Conservation (phyloP, 345 rosid species). For the Gossypium arboreum region DNA sequence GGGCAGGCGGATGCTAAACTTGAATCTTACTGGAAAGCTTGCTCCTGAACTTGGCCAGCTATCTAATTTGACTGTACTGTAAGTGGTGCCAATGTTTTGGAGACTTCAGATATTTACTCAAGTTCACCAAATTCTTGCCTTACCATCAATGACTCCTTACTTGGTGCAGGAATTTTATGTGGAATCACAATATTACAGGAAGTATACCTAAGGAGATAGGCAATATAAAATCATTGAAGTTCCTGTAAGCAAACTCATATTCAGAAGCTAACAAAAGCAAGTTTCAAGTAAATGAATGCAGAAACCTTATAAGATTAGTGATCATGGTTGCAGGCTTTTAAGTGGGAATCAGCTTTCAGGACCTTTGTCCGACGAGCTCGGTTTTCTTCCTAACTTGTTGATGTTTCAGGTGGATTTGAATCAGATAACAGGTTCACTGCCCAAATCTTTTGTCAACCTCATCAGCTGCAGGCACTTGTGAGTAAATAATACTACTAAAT, state of each 20-base stretch:
- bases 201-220: constrained; percentile 42
- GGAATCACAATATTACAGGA: constrained; percentile 37
- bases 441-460: constrained; percentile 36
- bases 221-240: constrained; percentile 29
- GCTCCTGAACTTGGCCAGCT: constrained; percentile 38
- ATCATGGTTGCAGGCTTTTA: constrained; percentile 32
- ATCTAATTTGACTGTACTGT: constrained; percentile 28
- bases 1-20: constrained; percentile 57
- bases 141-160: neutral
- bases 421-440: constrained; percentile 34
- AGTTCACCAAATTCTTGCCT: neutral
- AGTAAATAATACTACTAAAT: constrained; percentile 11
- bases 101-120: neutral
- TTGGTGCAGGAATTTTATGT: constrained; percentile 41
- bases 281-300: neutral
- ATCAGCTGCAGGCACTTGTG: constrained; percentile 33
- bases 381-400: constrained; percentile 34
- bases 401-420: constrained; percentile 41
- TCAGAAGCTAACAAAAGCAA: neutral
- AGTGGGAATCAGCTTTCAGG: constrained; percentile 50
- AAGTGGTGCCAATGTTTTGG: constrained; percentile 11
- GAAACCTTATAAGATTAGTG: neutral
- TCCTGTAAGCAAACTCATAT: constrained; percentile 31
- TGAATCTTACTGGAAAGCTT: constrained; percentile 71
- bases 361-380: constrained; percentile 41